phyloP scores from a whole-genome alignment of 2,329 filamentous ascomycete genomes.

The Talaromyces amestolkiae region DNA sequence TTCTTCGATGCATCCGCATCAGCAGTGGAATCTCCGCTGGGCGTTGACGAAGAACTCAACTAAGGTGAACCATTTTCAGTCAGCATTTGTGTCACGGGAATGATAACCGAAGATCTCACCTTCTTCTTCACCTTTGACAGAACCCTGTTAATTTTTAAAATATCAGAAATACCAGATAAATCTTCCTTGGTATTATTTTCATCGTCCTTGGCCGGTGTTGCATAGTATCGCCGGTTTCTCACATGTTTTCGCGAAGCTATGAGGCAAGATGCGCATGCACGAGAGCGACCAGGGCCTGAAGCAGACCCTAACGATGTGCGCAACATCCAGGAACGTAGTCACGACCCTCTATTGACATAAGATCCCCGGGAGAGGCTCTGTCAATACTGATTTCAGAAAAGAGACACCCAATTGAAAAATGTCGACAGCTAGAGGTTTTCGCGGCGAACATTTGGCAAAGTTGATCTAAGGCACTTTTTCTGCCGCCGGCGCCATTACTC shows the following conservation, averaged over 20 bases:
- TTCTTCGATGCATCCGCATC: neutral
- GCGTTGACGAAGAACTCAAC: neutral
- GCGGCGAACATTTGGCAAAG: slow-evolving; percentile 4
- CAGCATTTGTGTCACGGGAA: neutral
- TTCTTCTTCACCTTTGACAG: neutral
- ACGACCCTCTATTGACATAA: neutral
- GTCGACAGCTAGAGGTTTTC: neutral
- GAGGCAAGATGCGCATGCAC: slow-evolving; percentile 39
- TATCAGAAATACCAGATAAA: neutral
- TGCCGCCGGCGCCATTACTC: slow-evolving; percentile 21
- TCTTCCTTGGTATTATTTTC: neutral
- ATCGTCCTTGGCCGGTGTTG: slow-evolving; percentile 20
- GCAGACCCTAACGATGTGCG: slow-evolving; percentile 37
- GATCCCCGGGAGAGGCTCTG: neutral
- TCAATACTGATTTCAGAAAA: neutral
- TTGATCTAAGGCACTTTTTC: slow-evolving; percentile 22
- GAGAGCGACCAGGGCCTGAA: slow-evolving; percentile 33
- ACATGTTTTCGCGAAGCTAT: slow-evolving; percentile 24
- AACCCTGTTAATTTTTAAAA: no score
- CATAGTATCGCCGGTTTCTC: slow-evolving; percentile 29
- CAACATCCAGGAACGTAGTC: slow-evolving; percentile 33
- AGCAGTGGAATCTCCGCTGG: neutral
- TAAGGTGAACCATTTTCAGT: neutral
- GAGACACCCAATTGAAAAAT: neutral
- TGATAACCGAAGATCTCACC: neutral